Evolutionary conservation across 495 filamentous ascomycete genomes (phyloP).

Genomic region (Niebla homalea): DNA sequence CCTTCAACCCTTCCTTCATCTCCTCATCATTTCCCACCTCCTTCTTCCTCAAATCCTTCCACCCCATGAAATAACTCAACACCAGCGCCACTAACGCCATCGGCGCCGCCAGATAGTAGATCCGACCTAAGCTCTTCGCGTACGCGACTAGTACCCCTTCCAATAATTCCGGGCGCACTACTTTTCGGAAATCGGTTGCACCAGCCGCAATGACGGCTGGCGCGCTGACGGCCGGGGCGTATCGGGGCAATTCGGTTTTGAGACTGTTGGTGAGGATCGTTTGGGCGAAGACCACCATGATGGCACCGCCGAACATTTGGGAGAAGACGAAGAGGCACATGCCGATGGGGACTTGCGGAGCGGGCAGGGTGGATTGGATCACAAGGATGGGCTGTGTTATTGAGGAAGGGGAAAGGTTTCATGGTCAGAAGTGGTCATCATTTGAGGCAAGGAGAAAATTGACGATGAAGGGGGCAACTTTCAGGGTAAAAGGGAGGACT

Average conservation of each 20-base stretch:
- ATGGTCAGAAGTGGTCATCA: slow-evolving; percentile 18
- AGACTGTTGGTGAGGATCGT: slow-evolving; percentile 23
- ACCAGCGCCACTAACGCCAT: no score
- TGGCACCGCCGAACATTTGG: slow-evolving; percentile 21
- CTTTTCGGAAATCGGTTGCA: slow-evolving; percentile 22
- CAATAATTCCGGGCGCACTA: slow-evolving; percentile 17
- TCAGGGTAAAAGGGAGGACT: not conserved
- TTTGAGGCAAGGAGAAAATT: slow-evolving; percentile 19
- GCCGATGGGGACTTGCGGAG: slow-evolving; percentile 14
- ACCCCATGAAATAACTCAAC: no score
- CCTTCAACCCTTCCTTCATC: no score
- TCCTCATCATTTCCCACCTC: no score
- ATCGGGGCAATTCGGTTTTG: slow-evolving; percentile 8
- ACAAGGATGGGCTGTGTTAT: slow-evolving; percentile 22
- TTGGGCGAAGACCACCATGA: slow-evolving; percentile 20
- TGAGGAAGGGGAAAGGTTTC: slow-evolving; percentile 45
- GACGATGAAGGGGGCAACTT: not conserved
- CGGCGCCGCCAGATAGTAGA: no score
- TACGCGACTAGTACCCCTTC: slow-evolving; percentile 19
- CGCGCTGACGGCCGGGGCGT: slow-evolving; percentile 21
- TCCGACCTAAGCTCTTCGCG: not conserved
- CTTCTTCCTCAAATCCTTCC: no score
- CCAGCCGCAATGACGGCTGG: slow-evolving; percentile 21
- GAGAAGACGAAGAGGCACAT: slow-evolving; percentile 23
- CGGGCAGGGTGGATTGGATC: slow-evolving; percentile 20